These are phyloP conservation scores for Dothideomycetes sp. DNA, from an alignment of 2,329 filamentous ascomycete species.

Conservation along the genomic window DNA sequence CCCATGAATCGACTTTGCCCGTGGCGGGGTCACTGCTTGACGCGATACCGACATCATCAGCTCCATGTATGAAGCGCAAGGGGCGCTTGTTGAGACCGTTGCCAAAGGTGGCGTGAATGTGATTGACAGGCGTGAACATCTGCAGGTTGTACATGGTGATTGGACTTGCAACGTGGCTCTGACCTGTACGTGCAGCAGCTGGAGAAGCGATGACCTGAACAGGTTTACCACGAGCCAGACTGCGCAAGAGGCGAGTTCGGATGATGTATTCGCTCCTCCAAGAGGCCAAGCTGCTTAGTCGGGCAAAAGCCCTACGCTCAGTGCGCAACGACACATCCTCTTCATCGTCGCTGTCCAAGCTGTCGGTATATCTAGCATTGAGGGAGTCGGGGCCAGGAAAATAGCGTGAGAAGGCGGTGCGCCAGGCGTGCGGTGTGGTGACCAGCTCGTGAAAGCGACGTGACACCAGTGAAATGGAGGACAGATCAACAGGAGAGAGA, in stretches of 20 bases:
- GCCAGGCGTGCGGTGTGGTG: conserved; percentile 87
- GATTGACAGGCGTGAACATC: conserved; percentile 66
- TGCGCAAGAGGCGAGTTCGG: conserved; percentile 72
- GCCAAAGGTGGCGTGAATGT: conserved; percentile 68
- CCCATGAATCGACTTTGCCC: conserved; percentile 73
- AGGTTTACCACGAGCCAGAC: conserved; percentile 72
- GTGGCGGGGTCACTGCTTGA: conserved; percentile 69
- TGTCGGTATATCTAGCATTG: conserved; percentile 25
- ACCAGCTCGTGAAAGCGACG: conserved; percentile 78
- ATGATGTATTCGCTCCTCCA: conserved; percentile 96
- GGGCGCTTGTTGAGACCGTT: conserved; percentile 56
- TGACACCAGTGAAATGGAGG: conserved; percentile 73
- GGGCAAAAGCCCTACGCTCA: conserved; percentile 68
- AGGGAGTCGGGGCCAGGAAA: conserved; percentile 67
- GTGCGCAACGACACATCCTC: conserved; percentile 48
- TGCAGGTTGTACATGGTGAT: conserved; percentile 80
- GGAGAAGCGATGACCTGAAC: conserved; percentile 40
- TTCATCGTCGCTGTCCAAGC: conserved; percentile 33
- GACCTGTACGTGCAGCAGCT: conserved; percentile 41
- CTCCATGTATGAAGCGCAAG: conserved; percentile 73
- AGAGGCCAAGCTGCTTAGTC: conserved; percentile 72
- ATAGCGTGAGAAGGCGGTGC: conserved; percentile 80
- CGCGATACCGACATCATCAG: conserved; percentile 65
- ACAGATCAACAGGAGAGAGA: conserved; percentile 73
- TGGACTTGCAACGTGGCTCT: conserved; percentile 57